These are phyloP conservation scores for Apostasia ramifera DNA, from an alignment of 106 monocot species.

Conservation along the genomic window DNA sequence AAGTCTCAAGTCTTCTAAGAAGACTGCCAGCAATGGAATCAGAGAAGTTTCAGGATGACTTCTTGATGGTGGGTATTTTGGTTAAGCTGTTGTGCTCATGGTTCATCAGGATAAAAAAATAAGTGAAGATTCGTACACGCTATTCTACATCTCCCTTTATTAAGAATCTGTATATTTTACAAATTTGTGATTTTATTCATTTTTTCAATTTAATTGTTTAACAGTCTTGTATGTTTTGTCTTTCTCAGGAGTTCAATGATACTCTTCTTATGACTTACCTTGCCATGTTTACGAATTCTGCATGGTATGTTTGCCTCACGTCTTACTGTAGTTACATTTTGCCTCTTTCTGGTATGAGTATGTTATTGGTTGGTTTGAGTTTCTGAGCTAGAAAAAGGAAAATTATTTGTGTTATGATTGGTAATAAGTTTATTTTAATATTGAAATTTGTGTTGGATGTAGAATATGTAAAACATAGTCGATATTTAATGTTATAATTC, in stretches of 20 bases:
- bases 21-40: slow-evolving; percentile 95
- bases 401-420: not conserved
- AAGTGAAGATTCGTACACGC: not conserved
- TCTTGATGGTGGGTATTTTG: slow-evolving; percentile 65
- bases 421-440: not conserved
- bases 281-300: slow-evolving; percentile 94
- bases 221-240: not conserved
- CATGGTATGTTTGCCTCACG: slow-evolving; percentile 44
- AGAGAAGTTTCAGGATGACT: slow-evolving; percentile 97
- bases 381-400: not conserved
- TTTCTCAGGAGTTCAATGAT: slow-evolving; percentile 86
- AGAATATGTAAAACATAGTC: no score
- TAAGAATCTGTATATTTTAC: no score
- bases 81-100: not conserved
- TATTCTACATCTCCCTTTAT: no score
- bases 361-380: not conserved
- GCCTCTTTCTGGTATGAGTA: not conserved
- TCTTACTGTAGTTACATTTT: not conserved
- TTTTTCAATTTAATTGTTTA: not conserved
- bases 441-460: not conserved
- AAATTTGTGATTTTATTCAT: no score
- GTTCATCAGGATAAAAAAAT: not conserved
- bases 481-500: no score
- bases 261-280: slow-evolving; percentile 92
- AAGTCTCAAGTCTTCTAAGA: slow-evolving; percentile 94